Conservation (phyloP, 768 basidiomycete species). For the Leucosporidium yakuticum region DNA sequence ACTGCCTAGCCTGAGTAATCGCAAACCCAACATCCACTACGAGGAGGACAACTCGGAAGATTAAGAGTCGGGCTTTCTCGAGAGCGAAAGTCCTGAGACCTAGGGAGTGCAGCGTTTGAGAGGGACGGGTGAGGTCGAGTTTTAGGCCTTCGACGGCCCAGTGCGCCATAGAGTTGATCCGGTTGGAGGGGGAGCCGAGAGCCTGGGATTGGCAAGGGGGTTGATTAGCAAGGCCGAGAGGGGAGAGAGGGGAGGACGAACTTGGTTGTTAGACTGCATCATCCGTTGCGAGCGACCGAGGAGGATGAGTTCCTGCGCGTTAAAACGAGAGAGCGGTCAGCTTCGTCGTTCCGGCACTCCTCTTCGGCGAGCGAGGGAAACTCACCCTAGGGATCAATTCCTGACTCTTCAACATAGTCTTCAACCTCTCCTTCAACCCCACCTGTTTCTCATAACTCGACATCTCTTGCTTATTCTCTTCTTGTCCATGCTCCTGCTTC, state of each 20-base stretch:
- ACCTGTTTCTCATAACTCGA: constrained; percentile 31
- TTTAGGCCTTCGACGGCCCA: constrained; percentile 52
- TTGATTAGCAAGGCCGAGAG: neutral
- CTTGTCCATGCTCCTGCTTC: constrained; percentile 3
- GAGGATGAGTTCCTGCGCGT: constrained; percentile 46
- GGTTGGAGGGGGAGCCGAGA: constrained; percentile 78
- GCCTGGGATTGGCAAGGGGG: constrained; percentile 61
- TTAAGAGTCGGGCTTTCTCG: constrained; percentile 49
- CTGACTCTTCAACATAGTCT: constrained; percentile 39
- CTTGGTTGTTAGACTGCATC: constrained; percentile 48
- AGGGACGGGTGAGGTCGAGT: constrained; percentile 50
- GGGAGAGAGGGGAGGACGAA: neutral
- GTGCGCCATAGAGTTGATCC: constrained; percentile 79
- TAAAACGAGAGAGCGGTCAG: neutral
- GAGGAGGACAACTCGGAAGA: constrained; percentile 62
- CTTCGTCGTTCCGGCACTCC: neutral
- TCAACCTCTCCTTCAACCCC: constrained; percentile 35
- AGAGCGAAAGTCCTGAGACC: constrained; percentile 42
- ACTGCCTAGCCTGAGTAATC: constrained; percentile 51
- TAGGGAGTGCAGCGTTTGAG: constrained; percentile 22
- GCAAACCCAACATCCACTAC: constrained; percentile 69
- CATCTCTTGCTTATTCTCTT: constrained; percentile 9
- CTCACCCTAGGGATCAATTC: constrained; percentile 34
- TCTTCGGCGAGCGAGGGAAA: neutral
- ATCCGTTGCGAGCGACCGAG: constrained; percentile 45